These are phyloP conservation scores for Cucurbita ficifolia DNA, from an alignment of 306 rosid genomes.

Conservation along the genomic window DNA sequence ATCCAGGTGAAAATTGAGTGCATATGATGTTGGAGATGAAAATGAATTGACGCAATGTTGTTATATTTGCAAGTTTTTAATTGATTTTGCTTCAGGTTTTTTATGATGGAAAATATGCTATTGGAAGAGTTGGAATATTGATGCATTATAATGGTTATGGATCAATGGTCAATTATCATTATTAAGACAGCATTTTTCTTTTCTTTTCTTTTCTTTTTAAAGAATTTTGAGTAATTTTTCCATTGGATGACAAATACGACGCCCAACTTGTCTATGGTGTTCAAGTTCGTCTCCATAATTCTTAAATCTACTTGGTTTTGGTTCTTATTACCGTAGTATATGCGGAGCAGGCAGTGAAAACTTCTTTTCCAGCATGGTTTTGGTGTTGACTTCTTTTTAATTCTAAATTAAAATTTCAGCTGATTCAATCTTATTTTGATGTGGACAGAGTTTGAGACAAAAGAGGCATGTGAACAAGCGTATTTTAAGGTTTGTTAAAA, in stretches of 20 bases:
- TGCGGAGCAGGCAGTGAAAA: neutral
- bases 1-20: neutral
- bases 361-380: neutral
- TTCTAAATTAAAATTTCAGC: neutral
- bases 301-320: neutral
- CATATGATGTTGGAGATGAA: neutral
- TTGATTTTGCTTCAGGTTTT: neutral
- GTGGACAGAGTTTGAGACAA: constrained; percentile 64
- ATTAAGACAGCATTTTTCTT: neutral
- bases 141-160: neutral
- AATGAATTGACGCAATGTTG: neutral
- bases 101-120: neutral
- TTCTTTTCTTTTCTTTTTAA: neutral
- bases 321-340: neutral
- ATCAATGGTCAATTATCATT: neutral
- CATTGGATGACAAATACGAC: neutral
- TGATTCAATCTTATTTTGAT: constrained; percentile 2
- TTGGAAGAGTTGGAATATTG: neutral
- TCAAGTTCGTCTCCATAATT: neutral
- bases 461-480: constrained; percentile 69
- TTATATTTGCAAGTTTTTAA: neutral
- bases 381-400: neutral
- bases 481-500: constrained; percentile 67
- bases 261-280: neutral
- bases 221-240: neutral